A percentile compares a stretch with the other conserved stretches of the same genome.
Evolutionary conservation across 306 rosid genomes (phyloP).

Genomic region (Pterocarpus santalinus): DNA sequence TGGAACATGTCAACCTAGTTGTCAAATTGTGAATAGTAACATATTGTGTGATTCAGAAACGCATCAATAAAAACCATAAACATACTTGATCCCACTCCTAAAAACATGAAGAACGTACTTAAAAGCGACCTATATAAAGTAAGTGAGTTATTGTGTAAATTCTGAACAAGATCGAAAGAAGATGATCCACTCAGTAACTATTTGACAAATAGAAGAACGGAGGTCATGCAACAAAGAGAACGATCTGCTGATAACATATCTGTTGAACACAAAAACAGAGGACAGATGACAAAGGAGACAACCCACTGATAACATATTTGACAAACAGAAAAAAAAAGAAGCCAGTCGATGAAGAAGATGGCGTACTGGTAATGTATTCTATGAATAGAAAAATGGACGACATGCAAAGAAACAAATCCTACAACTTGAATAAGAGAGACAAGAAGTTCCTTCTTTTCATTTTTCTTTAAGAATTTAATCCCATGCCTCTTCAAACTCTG

Average conservation of each 20-base stretch:
- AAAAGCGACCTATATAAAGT: not conserved
- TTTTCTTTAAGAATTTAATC: not conserved
- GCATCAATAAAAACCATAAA: not conserved
- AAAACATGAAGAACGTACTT: not conserved
- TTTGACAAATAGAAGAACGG: not conserved
- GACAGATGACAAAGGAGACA: not conserved
- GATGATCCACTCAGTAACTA: not conserved
- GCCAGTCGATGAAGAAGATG: not conserved
- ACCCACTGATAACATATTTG: not conserved
- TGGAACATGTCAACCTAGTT: constrained; percentile 16
- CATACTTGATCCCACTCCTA: not conserved
- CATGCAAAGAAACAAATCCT: not conserved
- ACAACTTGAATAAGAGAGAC: not conserved
- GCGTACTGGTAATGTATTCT: not conserved
- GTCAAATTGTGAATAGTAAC: not conserved
- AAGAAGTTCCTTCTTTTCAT: not conserved
- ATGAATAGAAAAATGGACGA: not conserved
- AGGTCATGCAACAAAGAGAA: not conserved
- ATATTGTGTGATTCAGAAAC: not conserved
- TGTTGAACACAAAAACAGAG: not conserved
- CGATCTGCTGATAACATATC: not conserved
- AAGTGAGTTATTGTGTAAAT: not conserved
- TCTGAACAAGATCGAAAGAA: not conserved
- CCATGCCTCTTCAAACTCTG: not conserved
- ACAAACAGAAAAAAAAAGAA: no score